Conservation (phyloP, 2,329 filamentous ascomycete genomes). For the Cryphonectria carpinicola region DNA sequence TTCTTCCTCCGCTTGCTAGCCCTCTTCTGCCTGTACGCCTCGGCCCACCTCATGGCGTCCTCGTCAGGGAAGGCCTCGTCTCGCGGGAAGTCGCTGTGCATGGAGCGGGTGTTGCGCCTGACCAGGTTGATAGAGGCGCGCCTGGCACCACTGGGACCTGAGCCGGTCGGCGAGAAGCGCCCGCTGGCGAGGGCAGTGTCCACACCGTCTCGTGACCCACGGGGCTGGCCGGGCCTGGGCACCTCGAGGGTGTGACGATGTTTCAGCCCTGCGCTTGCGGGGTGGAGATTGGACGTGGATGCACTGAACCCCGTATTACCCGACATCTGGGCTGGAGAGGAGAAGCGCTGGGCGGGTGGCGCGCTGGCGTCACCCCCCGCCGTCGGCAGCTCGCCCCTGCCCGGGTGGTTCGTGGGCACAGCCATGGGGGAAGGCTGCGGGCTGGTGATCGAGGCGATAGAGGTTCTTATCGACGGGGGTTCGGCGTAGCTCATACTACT, state of each 20-base stretch:
- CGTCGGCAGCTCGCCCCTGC: constrained; percentile 33
- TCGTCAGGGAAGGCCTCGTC: constrained; percentile 88
- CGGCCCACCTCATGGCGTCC: constrained; percentile 88
- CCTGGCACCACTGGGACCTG: constrained; percentile 61
- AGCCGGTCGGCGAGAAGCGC: constrained; percentile 73
- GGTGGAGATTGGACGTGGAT: constrained; percentile 51
- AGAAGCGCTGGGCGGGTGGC: constrained; percentile 59
- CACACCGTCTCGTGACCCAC: constrained; percentile 73
- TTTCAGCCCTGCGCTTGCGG: constrained; percentile 65
- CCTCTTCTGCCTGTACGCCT: constrained; percentile 88
- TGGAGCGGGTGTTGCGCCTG: constrained; percentile 79
- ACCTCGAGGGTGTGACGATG: constrained; percentile 91
- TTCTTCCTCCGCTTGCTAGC: constrained; percentile 82
- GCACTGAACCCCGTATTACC: constrained; percentile 43
- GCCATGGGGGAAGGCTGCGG: constrained; percentile 40
- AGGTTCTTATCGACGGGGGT: constrained; percentile 37
- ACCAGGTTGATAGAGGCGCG: constrained; percentile 83
- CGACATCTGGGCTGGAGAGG: constrained; percentile 63
- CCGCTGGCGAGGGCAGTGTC: constrained; percentile 73
- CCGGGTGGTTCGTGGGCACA: constrained; percentile 37
- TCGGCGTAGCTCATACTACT: constrained; percentile 38
- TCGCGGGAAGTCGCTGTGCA: constrained; percentile 80
- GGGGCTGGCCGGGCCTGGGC: constrained; percentile 67
- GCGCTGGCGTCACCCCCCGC: constrained; percentile 27
- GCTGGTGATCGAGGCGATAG: constrained; percentile 39